Evolutionary conservation across 495 filamentous ascomycete genomes (phyloP), one percentile per base, ranked within the genome.

Genomic region (Talaromyces adpressus): DNA sequence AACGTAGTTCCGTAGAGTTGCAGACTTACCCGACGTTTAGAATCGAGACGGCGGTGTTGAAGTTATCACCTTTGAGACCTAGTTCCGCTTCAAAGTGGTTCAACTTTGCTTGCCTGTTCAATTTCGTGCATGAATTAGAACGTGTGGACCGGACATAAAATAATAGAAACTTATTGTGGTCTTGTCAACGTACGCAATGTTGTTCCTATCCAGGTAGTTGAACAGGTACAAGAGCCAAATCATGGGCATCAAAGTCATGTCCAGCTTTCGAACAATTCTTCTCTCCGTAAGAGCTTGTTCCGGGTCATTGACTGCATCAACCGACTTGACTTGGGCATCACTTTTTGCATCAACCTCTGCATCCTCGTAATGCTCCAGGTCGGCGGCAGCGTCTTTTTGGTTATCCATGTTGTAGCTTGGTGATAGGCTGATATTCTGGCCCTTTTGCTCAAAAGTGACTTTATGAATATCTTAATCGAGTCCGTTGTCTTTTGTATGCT

Each of bases 21-120:
- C 67, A 58, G 11, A 74, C 67, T 61, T 78, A 82, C 22, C 81
- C 82, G 25, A 85, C 82, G 63, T 85, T 85, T 20, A 85, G 70
- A 68, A 85, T 83, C 66, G 78, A 82, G 34, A 82, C 82, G 18
- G 81, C 82, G 2, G 84, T 74, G 67, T 88, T 82, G 64, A 79
- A 85, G 60, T 85, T 71, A 2, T 75, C 78, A 22, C 77, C 77
- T 32, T 72, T 59, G 66, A 86, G 75, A 12, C 72, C 68, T 0
- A 85, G 69, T 59, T 84, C 76, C 49, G 77, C 67, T 53, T 80
- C 77, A 3, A 85, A 68, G 11, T 75, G 73, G 45, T 79, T 71
- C n/a, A 84, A 71, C 27, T 57, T 57, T 27, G 54, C 54, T 32
- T 57, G 54, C 11, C 54, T 57, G n/a, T 27, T 14, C 51, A 53